Conservation (phyloP, 1,284 basidiomycete species). For the Uromyces viciae-fabae region DNA sequence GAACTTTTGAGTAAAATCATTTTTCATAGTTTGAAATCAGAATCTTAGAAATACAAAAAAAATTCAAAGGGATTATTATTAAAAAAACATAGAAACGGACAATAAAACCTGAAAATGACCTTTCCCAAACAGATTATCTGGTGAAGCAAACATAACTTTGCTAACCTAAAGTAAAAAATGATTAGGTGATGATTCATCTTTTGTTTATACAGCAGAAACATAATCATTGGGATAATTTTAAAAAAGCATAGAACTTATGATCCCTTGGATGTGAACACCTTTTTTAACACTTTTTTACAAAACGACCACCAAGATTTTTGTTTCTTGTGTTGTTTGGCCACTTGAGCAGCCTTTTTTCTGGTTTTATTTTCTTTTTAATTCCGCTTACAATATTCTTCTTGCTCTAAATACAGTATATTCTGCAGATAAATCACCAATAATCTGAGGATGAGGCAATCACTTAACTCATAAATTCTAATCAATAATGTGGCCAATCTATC, state of each 20-base stretch:
- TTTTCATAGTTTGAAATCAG: background rate
- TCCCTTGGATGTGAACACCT: conserved; percentile 78
- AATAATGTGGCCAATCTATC: conserved; percentile 55
- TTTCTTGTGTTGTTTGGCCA: conserved; percentile 80
- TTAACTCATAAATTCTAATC: conserved; percentile 61
- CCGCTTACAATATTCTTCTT: conserved; percentile 63
- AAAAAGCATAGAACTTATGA: conserved; percentile 59
- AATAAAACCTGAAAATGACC: conserved; percentile 18
- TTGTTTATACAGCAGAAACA: background rate
- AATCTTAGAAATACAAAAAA: conserved; percentile 48
- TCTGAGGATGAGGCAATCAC: conserved; percentile 56
- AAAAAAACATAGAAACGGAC: conserved; percentile 5
- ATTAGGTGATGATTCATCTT: conserved; percentile 2
- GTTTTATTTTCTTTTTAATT: conserved; percentile 94
- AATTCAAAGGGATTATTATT: conserved; percentile 27
- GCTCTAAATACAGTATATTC: conserved; percentile 35
- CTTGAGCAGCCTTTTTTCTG: conserved; percentile 78
- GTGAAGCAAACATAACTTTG: conserved; percentile 79
- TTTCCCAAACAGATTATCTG: conserved; percentile 69
- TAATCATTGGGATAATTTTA: background rate
- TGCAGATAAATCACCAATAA: conserved; percentile 29
- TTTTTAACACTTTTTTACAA: conserved; percentile 92
- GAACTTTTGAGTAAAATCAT: background rate
- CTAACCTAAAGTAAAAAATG: conserved; percentile 44
- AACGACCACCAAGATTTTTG: conserved; percentile 96